Evolutionary conservation across 768 basidiomycete species (phyloP), one percentile per base, ranked within the genome.

Genomic region (Kondoa malvinella): DNA sequence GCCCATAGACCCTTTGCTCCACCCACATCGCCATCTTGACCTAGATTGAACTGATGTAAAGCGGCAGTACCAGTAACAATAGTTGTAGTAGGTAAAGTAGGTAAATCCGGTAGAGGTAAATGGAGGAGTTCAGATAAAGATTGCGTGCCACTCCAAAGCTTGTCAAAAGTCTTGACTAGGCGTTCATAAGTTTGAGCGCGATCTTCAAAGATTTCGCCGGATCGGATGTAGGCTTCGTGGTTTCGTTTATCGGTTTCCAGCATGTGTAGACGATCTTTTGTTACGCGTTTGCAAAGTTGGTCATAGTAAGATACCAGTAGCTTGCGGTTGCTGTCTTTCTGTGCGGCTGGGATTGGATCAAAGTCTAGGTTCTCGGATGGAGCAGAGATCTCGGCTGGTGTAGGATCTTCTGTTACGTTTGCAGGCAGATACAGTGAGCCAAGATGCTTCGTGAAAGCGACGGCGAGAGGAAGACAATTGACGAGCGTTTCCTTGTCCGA

Each of bases 151-250:
- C 86, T 80, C 61, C 92, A 82, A 27, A 96, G 78, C 69, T 92
- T 90, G 78, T 99, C 95, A 73, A 96, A 96, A 58, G 85, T 83
- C 77, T 88, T 91, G 50, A 91, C 92, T 89, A 97, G 95, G 79
- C 90, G 92, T 80, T 99, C 95, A 76, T 99, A 99, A 12, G 89
- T 91, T 77, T 97, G 92, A 76, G 97, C 94, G 34, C 95, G 84
- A 76, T 99, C 95, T 75, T 99, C 95, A 72, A 99, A 99, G 70
- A 99, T 96, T 78, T 99, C 94, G 30, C 95, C 95, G 1, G 92
- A 96, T 33, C 92, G 89, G 72, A 99, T 97, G 76, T 99, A 99
- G 67, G 95, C 95, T 80, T 99, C 95, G 75, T 97, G 94, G 74
- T 99, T 99, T 64, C 87, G 83, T 70, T 86, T 86, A 77, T 97